phyloP scores from a whole-genome alignment of 176 grass and related monocot genomes.

The Hordeum marinum region DNA sequence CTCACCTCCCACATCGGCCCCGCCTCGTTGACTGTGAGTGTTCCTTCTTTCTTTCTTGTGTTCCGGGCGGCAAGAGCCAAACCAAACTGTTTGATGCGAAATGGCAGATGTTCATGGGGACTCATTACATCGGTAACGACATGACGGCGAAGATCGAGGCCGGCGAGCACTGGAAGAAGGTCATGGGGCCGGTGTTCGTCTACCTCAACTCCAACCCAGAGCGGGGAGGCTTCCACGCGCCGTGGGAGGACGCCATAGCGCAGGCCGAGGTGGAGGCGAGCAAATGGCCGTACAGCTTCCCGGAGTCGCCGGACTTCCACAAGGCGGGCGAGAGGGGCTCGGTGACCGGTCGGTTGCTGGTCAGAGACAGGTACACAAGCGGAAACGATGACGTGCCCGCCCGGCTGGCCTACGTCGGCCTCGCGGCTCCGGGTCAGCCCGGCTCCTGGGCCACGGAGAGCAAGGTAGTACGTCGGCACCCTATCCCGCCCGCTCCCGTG shows the following conservation, averaged over 20 bases:
- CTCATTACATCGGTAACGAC: conserved; percentile 50
- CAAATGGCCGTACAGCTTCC: conserved; percentile 71
- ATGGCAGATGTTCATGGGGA: conserved; percentile 47
- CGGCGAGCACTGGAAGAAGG: conserved; percentile 71
- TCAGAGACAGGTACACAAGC: conserved; percentile 38
- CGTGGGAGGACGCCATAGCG: conserved; percentile 62
- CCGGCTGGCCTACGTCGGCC: conserved; percentile 31
- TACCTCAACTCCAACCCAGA: conserved; percentile 52
- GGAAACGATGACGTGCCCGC: not conserved
- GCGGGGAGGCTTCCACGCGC: not conserved
- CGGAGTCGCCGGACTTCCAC: conserved; percentile 27
- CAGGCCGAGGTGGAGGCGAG: conserved; percentile 38
- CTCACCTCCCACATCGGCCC: conserved; percentile 78
- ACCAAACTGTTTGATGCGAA: not conserved
- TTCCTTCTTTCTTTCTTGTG: not conserved
- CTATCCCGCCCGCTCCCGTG: too few species aligned
- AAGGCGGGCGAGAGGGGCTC: conserved; percentile 23
- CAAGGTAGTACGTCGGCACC: not conserved
- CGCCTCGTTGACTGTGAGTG: conserved; percentile 40
- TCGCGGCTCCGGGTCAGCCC: conserved; percentile 46
- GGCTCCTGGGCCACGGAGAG: conserved; percentile 48
- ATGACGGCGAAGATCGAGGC: conserved; percentile 29
- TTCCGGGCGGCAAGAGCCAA: not conserved
- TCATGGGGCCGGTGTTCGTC: conserved; percentile 69
- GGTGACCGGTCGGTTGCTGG: conserved; percentile 23